Evolutionary conservation across 2,329 filamentous ascomycete genomes (phyloP), one percentile per base, ranked within the genome.

Genomic region (Acrocalymma vagum): DNA sequence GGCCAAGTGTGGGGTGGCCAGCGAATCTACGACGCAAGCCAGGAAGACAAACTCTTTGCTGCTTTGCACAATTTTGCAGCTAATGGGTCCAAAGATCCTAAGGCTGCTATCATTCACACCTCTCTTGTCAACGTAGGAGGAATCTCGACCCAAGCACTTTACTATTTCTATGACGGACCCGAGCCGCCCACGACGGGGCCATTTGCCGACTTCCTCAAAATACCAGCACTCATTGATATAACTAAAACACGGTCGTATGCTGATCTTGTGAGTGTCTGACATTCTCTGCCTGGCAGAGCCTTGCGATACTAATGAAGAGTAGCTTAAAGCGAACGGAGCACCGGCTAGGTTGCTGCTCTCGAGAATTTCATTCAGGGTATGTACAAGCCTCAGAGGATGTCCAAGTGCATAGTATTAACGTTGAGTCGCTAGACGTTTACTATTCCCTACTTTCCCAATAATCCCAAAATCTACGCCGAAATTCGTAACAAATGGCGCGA

Each of bases 1-100:
- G 65, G 55, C 16, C 39, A 69, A 31, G 61, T 73, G 14, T 74
- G 69, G 68, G 72, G 71, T 10, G 71, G 72, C 3, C 52, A 52
- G 5, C 61, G 69, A 3, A 34, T 65, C n/a, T 74, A 72, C 46
- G 55, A 49, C 17, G 42, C 29, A 3, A 45, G 29, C 7, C 46
- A 70, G 17, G 52, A 55, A 1, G 51, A 61, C 8, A 52, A 58
- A 21, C 48, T 72, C n/a, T 65, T 61, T 42, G 53, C 51, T 18
- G 63, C 63, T 5, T 47, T 71, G 11, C 67, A 72, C 43, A 47
- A 63, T 11, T 71, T 69, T 27, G 46, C 61, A 1, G 51, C 55
- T 4, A 44, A 47, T 3, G 55, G 53, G 8, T 60, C 58, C 10
- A 38, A 49, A 9, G 55, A 62, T n/a, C 48, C 52, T 8, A 62